Conservation (phyloP, 306 rosid species). For the Sicyos edulis region DNA sequence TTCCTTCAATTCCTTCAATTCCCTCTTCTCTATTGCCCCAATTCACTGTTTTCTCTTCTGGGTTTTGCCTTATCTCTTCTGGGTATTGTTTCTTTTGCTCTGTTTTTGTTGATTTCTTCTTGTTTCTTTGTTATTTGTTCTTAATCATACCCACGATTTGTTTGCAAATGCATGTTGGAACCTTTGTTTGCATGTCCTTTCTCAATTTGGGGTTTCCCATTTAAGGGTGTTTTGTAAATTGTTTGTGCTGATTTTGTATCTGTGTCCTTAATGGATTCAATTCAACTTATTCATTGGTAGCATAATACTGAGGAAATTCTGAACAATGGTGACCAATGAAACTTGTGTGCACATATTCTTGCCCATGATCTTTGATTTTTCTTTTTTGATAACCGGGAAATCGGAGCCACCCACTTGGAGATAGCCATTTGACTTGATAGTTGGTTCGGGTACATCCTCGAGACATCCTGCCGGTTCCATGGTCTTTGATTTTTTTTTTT, state of each 20-base stretch:
- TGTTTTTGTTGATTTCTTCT: not conserved
- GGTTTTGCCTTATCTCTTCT: not conserved
- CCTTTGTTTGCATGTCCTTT: constrained; percentile 5
- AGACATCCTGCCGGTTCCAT: not conserved
- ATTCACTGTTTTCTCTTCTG: not conserved
- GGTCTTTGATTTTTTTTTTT: not conserved
- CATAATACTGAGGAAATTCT: not conserved
- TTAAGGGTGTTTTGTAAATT: not conserved
- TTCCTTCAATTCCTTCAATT: not conserved
- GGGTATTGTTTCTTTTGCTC: not conserved
- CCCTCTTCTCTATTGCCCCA: not conserved
- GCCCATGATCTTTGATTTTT: too few relatives aligned
- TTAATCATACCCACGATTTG: not conserved
- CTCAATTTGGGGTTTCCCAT: not conserved
- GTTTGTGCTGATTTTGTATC: not conserved
- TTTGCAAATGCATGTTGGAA: not conserved
- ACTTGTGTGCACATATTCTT: not conserved
- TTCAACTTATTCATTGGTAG: not conserved
- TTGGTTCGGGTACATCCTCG: too few relatives aligned
- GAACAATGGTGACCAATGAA: not conserved
- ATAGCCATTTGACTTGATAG: too few relatives aligned
- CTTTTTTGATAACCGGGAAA: too few relatives aligned
- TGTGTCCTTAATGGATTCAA: not conserved
- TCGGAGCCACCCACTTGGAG: too few relatives aligned
- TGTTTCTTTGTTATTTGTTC: not conserved